Conservation (phyloP, 2,329 filamentous ascomycete genomes). For the Septoria petroselini region DNA sequence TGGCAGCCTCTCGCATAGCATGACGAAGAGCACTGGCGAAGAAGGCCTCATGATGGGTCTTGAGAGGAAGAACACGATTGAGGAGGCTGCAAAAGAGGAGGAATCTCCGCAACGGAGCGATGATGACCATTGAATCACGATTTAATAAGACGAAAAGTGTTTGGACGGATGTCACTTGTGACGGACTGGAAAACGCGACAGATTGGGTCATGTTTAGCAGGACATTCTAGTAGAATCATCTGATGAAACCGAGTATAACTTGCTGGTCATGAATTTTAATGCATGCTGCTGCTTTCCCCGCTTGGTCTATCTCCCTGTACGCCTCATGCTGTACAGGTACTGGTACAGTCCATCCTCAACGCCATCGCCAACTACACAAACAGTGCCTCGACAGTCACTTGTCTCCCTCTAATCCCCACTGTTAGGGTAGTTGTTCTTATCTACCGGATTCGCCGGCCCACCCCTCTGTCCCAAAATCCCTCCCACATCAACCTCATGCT, state of each 20-base stretch:
- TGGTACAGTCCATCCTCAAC: background rate
- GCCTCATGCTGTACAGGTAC: too few relatives aligned
- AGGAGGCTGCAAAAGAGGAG: slow-evolving; percentile 23
- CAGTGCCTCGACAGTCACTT: background rate
- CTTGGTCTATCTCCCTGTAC: too few relatives aligned
- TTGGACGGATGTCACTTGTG: too few relatives aligned
- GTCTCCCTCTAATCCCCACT: slow-evolving; percentile 7
- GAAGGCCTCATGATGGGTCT: slow-evolving; percentile 18
- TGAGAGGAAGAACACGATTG: slow-evolving; percentile 21
- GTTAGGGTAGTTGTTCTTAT: slow-evolving; percentile 36
- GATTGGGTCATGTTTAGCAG: too few relatives aligned
- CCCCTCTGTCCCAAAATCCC: slow-evolving; percentile 47
- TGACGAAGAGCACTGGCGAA: slow-evolving; percentile 14
- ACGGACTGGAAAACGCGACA: too few relatives aligned
- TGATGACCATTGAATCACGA: slow-evolving; percentile 2
- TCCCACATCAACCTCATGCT: slow-evolving; percentile 40
- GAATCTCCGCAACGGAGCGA: slow-evolving; percentile 19
- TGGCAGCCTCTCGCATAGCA: slow-evolving; percentile 17
- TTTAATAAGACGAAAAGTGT: too few relatives aligned
- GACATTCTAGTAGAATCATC: too few relatives aligned
- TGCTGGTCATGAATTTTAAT: too few relatives aligned
- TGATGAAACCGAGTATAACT: too few relatives aligned
- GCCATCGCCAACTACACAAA: slow-evolving; percentile 35
- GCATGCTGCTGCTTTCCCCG: too few relatives aligned
- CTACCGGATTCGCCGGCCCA: slow-evolving; percentile 44